Evolutionary conservation across 441 rosid species (phyloP), one percentile per base, ranked within the genome.

Genomic region (Manihot esculenta): DNA sequence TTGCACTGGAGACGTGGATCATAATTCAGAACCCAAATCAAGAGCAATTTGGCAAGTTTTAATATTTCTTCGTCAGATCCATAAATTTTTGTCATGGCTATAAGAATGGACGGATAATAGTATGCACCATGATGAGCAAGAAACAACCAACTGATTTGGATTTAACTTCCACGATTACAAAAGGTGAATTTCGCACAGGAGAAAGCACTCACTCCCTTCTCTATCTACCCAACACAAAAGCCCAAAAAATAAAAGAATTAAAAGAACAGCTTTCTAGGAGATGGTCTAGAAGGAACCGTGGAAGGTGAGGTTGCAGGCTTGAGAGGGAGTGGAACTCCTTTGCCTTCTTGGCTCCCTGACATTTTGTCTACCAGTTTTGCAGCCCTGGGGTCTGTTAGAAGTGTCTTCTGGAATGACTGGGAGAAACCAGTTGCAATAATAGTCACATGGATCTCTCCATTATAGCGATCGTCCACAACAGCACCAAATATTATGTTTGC

Each of bases 401-500:
- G 90, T n/a, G 86, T 83, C 83, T 89, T 90, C 79, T 94, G 97
- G 79, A 92, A 94, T 14, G 99, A 92, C 75, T 90, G 94, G 1
- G 99, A 94, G 88, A 94, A 94, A 13, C 97, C 99, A 0, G 99
- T 94, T 10, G 99, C 97, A 1, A 94, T 92, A 38, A 94, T 92
- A 12, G 99, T 94, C 27, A 94, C 99, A 11, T 94, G 97, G 75
- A 94, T 87, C 90, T 94, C 95, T n/a, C 99, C 99, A 0, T 84
- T 89, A 83, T 88, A 94, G 10, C 97, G 97, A 60, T 92, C 99
- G 50, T 94, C 99, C 56, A 94, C 97, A 62, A 94, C 99, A 27
- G 97, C 99, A 54, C 99, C 99, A 74, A 94, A 94, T 79, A 92
- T 94, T 75, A 94, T 94, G 87, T 94, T 94, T 44, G 99, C 99